A percentile compares a stretch with the other conserved stretches of the same genome.
These are phyloP conservation scores for Vaccinium vitisidaea DNA, from an alignment of 148 eudicot genomes.

Conservation along the genomic window DNA sequence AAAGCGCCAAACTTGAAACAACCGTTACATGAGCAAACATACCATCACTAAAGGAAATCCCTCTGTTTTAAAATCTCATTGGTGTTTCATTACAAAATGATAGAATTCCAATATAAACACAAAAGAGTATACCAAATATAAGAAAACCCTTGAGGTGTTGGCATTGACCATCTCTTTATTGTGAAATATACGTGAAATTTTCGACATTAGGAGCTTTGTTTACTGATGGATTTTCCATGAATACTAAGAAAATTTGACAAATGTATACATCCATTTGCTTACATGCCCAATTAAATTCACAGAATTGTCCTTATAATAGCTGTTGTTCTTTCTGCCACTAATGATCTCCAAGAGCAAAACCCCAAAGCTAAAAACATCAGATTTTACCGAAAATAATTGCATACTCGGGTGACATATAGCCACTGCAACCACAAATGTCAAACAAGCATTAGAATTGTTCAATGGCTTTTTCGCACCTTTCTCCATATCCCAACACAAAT, in stretches of 20 bases:
- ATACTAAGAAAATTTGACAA: not conserved
- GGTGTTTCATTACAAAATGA: not conserved
- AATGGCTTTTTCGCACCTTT: not conserved
- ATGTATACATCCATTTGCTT: slow-evolving; percentile 21
- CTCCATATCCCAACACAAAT: slow-evolving; percentile 35
- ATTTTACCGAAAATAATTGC: slow-evolving; percentile 48
- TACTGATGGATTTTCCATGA: not conserved
- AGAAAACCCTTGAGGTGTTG: no score
- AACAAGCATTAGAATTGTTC: slow-evolving; percentile 24
- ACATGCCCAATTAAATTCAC: slow-evolving; percentile 58
- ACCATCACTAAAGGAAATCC: not conserved
- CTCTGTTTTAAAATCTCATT: no score
- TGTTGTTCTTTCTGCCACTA: slow-evolving; percentile 46
- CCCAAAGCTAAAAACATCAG: slow-evolving; percentile 60
- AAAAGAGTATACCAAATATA: not conserved
- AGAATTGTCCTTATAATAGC: slow-evolving; percentile 25
- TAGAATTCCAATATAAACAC: no score
- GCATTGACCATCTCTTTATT: no score
- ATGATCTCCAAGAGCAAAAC: slow-evolving; percentile 48
- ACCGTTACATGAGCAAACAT: no score
- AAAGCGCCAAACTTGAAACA: slow-evolving; percentile 42
- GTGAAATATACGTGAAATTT: no score
- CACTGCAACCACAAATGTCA: slow-evolving; percentile 30
- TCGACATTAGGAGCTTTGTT: no score
- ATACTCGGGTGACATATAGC: slow-evolving; percentile 65